phyloP scores from a whole-genome alignment of 2,329 filamentous ascomycete species.

The Fusarium paranaense region DNA sequence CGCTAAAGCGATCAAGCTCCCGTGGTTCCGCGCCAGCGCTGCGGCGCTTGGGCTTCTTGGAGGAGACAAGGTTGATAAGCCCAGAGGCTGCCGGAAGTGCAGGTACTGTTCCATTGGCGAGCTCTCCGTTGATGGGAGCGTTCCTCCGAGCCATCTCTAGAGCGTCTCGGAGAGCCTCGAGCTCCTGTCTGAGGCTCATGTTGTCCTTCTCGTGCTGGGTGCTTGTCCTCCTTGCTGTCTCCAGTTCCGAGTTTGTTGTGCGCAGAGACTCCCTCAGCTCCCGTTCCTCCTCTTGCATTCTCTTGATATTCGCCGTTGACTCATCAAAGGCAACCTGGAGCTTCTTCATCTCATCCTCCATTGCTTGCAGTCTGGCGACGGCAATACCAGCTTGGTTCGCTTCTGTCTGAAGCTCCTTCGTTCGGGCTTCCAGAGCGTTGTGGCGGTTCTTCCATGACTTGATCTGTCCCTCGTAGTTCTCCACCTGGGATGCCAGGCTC shows the following conservation, averaged over 20 bases:
- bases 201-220: constrained; percentile 87
- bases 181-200: constrained; percentile 84
- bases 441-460: constrained; percentile 96
- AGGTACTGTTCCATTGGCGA: constrained; percentile 52
- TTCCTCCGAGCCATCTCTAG: constrained; percentile 87
- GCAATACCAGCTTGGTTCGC: constrained; percentile 98
- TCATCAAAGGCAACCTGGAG: constrained; percentile 91
- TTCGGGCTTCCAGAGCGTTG: constrained; percentile 87
- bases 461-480: constrained; percentile 95
- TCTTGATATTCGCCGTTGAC: constrained; percentile 88
- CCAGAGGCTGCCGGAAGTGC: constrained; percentile 72
- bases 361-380: constrained; percentile 86
- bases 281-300: constrained; percentile 94
- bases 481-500: constrained; percentile 84
- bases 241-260: constrained; percentile 82
- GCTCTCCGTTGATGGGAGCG: constrained; percentile 77
- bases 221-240: constrained; percentile 80
- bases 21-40: constrained; percentile 90
- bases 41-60: constrained; percentile 95
- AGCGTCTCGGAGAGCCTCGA: constrained; percentile 91
- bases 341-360: constrained; percentile 97
- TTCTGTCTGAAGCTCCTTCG: constrained; percentile 94
- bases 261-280: constrained; percentile 85
- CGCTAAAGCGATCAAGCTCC: constrained; percentile 90
- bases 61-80: constrained; percentile 95